A percentile compares a stretch with the other conserved stretches of the same genome.
Conservation (phyloP, 2,329 filamentous ascomycete species). For the Diaporthe destruens region DNA sequence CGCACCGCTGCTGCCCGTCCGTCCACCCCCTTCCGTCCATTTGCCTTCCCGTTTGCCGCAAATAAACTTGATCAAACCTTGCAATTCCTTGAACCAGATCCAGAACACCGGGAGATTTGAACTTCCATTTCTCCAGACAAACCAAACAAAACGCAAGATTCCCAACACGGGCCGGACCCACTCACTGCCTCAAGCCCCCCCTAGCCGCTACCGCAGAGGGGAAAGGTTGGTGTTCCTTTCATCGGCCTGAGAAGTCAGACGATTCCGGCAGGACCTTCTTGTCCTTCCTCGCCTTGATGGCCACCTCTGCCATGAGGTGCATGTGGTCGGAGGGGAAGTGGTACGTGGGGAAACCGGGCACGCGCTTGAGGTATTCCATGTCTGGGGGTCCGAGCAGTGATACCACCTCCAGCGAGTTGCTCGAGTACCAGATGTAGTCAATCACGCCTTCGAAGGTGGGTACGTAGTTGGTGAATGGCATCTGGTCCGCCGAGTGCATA, state of each 20-base stretch:
- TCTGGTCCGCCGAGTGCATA: slow-evolving; percentile 83
- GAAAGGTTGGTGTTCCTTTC: slow-evolving; percentile 21
- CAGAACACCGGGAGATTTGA: slow-evolving; percentile 42
- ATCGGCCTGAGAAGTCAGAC: slow-evolving; percentile 63
- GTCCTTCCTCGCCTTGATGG: slow-evolving; percentile 88
- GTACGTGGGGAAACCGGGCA: slow-evolving; percentile 93
- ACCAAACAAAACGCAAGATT: slow-evolving; percentile 42
- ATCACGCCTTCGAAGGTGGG: slow-evolving; percentile 92
- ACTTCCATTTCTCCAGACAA: slow-evolving; percentile 34
- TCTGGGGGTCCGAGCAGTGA: slow-evolving; percentile 89
- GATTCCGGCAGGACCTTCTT: slow-evolving; percentile 74
- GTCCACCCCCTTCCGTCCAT: neutral
- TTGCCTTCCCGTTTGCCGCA: slow-evolving; percentile 29
- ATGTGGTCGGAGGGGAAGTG: slow-evolving; percentile 96
- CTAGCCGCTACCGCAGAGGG: slow-evolving; percentile 32
- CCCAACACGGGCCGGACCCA: slow-evolving; percentile 31
- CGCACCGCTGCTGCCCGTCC: too few species aligned
- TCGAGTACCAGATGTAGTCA: slow-evolving; percentile 98
- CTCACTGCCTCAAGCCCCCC: neutral
- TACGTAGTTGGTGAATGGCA: slow-evolving; percentile 97
- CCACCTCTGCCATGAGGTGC: slow-evolving; percentile 89
- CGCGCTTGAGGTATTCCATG: slow-evolving; percentile 83
- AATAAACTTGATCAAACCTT: slow-evolving; percentile 26
- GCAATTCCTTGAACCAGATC: slow-evolving; percentile 41
- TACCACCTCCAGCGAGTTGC: slow-evolving; percentile 86